Evolutionary conservation across 331 rosid species (phyloP).

Genomic region (Malus hybrid): DNA sequence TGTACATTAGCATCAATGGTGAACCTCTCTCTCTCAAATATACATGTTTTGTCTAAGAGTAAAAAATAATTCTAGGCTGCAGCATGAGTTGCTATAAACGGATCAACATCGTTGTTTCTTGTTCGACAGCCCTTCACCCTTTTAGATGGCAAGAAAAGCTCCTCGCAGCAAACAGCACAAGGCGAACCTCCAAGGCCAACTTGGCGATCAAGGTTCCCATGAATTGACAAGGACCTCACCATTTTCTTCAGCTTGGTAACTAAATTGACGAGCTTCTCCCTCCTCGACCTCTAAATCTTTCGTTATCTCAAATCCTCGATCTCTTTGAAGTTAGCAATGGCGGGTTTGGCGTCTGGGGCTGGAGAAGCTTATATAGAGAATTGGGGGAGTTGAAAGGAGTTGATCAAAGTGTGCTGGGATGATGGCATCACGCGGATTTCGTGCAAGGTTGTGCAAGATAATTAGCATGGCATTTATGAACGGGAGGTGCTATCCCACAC

Average conservation of each 20-base stretch:
- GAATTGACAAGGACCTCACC: not conserved
- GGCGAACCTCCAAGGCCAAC: not conserved
- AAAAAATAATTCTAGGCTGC: slow-evolving; percentile 31
- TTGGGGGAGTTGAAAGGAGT: not conserved
- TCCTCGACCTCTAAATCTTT: not conserved
- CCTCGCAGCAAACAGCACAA: slow-evolving; percentile 20
- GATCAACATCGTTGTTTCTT: not conserved
- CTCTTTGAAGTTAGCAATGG: too few species aligned
- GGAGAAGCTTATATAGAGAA: not conserved
- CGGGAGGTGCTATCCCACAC: too few species aligned
- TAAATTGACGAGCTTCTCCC: slow-evolving; percentile 14
- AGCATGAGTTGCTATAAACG: slow-evolving; percentile 15
- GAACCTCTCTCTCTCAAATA: slow-evolving; percentile 11
- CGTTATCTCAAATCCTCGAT: not conserved
- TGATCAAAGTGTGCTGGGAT: not conserved
- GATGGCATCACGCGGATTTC: slow-evolving; percentile 11
- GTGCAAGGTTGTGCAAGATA: slow-evolving; percentile 1
- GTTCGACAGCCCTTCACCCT: not conserved
- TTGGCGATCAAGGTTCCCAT: not conserved
- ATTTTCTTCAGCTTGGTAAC: slow-evolving; percentile 20
- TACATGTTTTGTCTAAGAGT: slow-evolving; percentile 23
- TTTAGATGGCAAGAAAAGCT: slow-evolving; percentile 21
- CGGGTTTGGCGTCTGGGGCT: too few species aligned
- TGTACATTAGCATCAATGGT: not conserved
- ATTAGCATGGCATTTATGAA: too few species aligned